These are phyloP conservation scores for Suillus discolor DNA, from an alignment of 768 basidiomycete genomes.

Conservation along the genomic window DNA sequence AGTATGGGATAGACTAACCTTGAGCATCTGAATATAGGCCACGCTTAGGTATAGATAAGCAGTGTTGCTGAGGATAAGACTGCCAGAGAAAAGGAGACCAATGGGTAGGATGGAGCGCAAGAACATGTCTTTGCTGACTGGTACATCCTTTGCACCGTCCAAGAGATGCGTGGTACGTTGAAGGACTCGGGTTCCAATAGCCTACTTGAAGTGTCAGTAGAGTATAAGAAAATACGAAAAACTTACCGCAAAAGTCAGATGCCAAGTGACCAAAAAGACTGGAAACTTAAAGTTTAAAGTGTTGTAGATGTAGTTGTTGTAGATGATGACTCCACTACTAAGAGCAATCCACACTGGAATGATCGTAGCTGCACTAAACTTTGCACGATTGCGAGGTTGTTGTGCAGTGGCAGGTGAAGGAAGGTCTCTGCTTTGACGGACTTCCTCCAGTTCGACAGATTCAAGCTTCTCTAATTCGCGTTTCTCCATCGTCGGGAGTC, in stretches of 20 bases:
- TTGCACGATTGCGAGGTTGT: constrained; percentile 46
- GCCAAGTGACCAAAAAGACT: constrained; percentile 92
- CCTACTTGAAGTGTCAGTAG: constrained; percentile 34
- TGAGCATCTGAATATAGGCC: constrained; percentile 97
- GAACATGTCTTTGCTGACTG: constrained; percentile 80
- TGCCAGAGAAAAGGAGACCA: constrained; percentile 90
- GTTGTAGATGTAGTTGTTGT: constrained; percentile 93
- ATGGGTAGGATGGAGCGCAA: constrained; percentile 89
- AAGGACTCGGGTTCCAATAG: constrained; percentile 85
- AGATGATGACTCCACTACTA: constrained; percentile 89
- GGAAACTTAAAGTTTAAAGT: constrained; percentile 84
- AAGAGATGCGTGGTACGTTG: constrained; percentile 81
- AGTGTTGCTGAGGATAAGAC: constrained; percentile 88
- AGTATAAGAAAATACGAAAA: constrained; percentile 3
- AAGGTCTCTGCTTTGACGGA: constrained; percentile 9
- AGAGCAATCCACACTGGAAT: constrained; percentile 94
- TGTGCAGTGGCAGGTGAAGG: constrained; percentile 39
- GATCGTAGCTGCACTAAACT: constrained; percentile 66
- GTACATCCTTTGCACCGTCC: constrained; percentile 77
- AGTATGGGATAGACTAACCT: constrained; percentile 45
- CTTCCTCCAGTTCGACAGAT: constrained; percentile 12
- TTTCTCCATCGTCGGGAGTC: not conserved
- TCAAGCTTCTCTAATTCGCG: not conserved
- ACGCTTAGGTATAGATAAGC: constrained; percentile 92
- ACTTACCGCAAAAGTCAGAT: constrained; percentile 68